These are phyloP conservation scores for Aspergillus clavatus DNA, from an alignment of 2,329 filamentous ascomycete genomes.

Conservation along the genomic window DNA sequence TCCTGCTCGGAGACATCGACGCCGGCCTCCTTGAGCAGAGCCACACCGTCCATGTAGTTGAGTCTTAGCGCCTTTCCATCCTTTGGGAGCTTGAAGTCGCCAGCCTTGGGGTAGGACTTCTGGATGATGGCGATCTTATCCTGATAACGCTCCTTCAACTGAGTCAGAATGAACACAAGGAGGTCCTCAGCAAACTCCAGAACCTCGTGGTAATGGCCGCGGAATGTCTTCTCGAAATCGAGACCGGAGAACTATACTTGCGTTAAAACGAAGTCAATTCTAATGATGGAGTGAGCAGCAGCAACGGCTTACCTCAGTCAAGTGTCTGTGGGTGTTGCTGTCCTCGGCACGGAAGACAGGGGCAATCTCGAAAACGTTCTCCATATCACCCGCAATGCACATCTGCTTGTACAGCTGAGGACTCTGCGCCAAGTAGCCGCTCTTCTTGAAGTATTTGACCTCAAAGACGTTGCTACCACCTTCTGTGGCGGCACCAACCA, in stretches of 20 bases:
- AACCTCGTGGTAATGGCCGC: constrained; percentile 49
- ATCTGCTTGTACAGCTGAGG: constrained; percentile 66
- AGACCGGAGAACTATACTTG: constrained; percentile 44
- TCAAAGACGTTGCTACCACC: constrained; percentile 90
- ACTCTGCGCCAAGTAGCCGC: constrained; percentile 64
- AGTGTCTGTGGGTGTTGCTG: constrained; percentile 61
- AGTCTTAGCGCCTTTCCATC: constrained; percentile 46
- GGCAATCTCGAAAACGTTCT: constrained; percentile 60
- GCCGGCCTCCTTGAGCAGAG: constrained; percentile 46
- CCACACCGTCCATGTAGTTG: constrained; percentile 48
- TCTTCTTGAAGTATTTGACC: constrained; percentile 81
- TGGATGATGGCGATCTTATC: constrained; percentile 44
- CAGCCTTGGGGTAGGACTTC: constrained; percentile 47
- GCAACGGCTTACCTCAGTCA: constrained; percentile 51
- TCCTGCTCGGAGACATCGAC: constrained; percentile 48
- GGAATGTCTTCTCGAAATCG: constrained; percentile 50
- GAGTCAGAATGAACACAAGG: constrained; percentile 46
- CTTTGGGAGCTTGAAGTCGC: constrained; percentile 47
- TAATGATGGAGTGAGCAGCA: not conserved
- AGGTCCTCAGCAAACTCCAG: constrained; percentile 47
- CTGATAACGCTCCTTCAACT: constrained; percentile 43
- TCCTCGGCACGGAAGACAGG: constrained; percentile 65
- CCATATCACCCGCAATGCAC: constrained; percentile 60
- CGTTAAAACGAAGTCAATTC: constrained; percentile 14
- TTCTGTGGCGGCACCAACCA: constrained; percentile 86